Evolutionary conservation across 805 yeast species (phyloP), one percentile per base, ranked within the genome.

Genomic region (Saccharomycopsis javanensis): DNA sequence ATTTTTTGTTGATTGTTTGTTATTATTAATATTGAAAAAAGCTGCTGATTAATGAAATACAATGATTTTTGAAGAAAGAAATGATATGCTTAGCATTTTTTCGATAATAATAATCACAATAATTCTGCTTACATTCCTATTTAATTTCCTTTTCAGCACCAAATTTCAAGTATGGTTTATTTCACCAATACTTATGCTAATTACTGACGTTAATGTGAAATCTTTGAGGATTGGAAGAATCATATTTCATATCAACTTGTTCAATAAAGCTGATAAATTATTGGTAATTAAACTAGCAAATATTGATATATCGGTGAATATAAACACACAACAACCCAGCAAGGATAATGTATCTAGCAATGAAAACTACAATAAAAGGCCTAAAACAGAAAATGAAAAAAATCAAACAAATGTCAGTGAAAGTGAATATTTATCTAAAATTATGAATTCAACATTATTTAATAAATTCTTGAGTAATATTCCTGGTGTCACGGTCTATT

Each of bases 401-500:
- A 28, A 3, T 23, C 31, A 15, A 37, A 16, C n/a, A 34, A 18
- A 51, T 23, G 16, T 13, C 23, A 6, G 6, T 5, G 25, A 20
- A 33, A 54, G 15, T 7, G 23, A 7, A 11, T 23, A 50, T 35
- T 7, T 13, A 20, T 38, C 27, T 2, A 46, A 20, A 15, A 15
- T 50, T n/a, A 23, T 53, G n/a, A 27, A 33, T 4, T 23, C 42
- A 11, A 28, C 62, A 10, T 16, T 65, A 1, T 15, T 61, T 1
- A 55, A 60, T 18, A 53, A 62, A n/a, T n/a, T 64, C 6, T 35
- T 65, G 7, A 51, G 57, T 1, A 58, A 56, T 10, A 55, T 65
- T 27, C 71, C 71, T 0, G 66, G 66, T 34, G 23, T 61, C 3
- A 62, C 63, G 1, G 16, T 69, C 3, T 54, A 55, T 33, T 33